These are phyloP conservation scores for Tolypocladium ovalisporum DNA, from an alignment of 2,329 filamentous ascomycete genomes.

Conservation along the genomic window DNA sequence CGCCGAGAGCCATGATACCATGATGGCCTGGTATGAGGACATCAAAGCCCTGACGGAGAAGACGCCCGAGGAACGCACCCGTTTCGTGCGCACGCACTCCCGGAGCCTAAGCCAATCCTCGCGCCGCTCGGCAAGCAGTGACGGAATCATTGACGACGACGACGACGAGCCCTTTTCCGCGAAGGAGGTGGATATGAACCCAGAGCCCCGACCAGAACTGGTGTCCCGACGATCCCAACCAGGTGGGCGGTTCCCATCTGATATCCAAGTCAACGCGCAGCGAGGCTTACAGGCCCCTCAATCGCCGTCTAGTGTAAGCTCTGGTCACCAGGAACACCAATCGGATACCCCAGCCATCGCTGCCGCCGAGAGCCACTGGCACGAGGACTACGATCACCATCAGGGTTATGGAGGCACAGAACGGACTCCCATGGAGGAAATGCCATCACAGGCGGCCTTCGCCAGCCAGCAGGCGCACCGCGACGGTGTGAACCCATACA, in stretches of 20 bases:
- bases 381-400: conserved; percentile 15
- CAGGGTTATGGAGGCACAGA: conserved; percentile 34
- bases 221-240: conserved; percentile 63
- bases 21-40: conserved; percentile 94
- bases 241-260: conserved; percentile 95
- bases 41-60: conserved; percentile 84
- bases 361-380: conserved; percentile 32
- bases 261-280: conserved; percentile 69
- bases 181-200: conserved; percentile 31
- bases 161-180: conserved; percentile 53
- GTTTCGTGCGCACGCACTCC: conserved; percentile 74
- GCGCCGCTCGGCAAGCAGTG: conserved; percentile 55
- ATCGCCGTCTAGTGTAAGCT: conserved; percentile 75
- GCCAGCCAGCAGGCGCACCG: conserved; percentile 38
- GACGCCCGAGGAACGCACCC: conserved; percentile 75
- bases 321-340: conserved; percentile 36
- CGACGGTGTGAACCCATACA: conserved; percentile 49
- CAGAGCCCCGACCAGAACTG: conserved; percentile 36
- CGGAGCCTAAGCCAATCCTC: conserved; percentile 63
- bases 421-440: conserved; percentile 33
- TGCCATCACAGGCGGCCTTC: conserved; percentile 38
- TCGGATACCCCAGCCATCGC: conserved; percentile 48
- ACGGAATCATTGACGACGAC: conserved; percentile 67
- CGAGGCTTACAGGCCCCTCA: conserved; percentile 71
- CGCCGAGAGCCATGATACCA: conserved; percentile 72